Evolutionary conservation across 768 basidiomycete species (phyloP).

Genomic region (Mycena alexandri): DNA sequence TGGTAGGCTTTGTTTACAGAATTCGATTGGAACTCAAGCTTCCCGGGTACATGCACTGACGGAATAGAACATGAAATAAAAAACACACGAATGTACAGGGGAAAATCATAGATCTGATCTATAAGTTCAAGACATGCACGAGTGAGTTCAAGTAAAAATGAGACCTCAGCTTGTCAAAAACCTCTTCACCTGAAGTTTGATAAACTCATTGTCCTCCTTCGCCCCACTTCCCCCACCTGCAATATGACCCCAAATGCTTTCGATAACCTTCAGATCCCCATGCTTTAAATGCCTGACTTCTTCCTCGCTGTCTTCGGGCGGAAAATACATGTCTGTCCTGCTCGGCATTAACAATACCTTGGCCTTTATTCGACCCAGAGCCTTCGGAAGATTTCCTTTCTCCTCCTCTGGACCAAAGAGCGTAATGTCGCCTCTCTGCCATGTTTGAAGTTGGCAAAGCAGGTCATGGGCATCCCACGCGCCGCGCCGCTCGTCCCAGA

Average conservation of each 20-base stretch:
- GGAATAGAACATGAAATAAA: too few relatives aligned
- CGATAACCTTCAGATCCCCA: slow-evolving; percentile 32
- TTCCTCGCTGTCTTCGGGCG: slow-evolving; percentile 32
- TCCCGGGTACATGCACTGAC: too few relatives aligned
- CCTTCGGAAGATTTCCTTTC: slow-evolving; percentile 31
- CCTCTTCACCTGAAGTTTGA: slow-evolving; percentile 25
- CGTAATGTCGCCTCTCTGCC: slow-evolving; percentile 36
- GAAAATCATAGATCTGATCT: too few relatives aligned
- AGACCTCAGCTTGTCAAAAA: too few relatives aligned
- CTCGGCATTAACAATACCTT: slow-evolving; percentile 33
- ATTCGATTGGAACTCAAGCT: too few relatives aligned
- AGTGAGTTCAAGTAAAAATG: too few relatives aligned
- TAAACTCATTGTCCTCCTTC: slow-evolving; percentile 32
- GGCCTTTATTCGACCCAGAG: slow-evolving; percentile 31
- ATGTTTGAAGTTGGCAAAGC: slow-evolving; percentile 23
- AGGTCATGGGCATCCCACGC: slow-evolving; percentile 35
- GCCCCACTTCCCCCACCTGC: slow-evolving; percentile 35
- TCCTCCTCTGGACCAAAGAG: slow-evolving; percentile 31
- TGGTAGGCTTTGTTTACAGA: too few relatives aligned
- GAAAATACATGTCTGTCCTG: slow-evolving; percentile 35
- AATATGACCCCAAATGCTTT: slow-evolving; percentile 38
- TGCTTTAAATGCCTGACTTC: slow-evolving; percentile 31
- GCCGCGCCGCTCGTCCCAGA: slow-evolving; percentile 28
- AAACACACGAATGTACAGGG: too few relatives aligned
- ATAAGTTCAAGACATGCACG: too few relatives aligned